Percentiles rank a stretch among this genome's conserved stretches.
Conservation (phyloP, 2,329 filamentous ascomycete genomes). For the Neobulgaria alba region DNA sequence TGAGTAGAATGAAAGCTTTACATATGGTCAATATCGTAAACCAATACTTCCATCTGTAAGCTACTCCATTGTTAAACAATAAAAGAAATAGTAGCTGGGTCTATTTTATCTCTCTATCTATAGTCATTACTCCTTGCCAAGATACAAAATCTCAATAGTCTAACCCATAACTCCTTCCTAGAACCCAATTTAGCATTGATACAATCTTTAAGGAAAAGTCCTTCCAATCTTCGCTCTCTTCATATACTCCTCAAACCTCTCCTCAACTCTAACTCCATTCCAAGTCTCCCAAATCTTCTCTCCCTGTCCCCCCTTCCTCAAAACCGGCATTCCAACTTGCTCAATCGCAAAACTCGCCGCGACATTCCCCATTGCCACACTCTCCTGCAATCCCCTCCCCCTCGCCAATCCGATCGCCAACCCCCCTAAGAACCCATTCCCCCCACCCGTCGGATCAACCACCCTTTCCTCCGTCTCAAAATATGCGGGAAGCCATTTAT, state of each 20-base stretch:
- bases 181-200: neutral
- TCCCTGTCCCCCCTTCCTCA: conserved; percentile 35
- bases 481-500: conserved; percentile 73
- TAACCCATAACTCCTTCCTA: neutral
- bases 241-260: conserved; percentile 43
- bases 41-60: too few species aligned
- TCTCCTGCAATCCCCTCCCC: conserved; percentile 55
- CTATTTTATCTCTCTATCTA: neutral
- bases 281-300: conserved; percentile 45
- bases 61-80: too few species aligned
- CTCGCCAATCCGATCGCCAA: conserved; percentile 50
- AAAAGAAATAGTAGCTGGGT: too few species aligned
- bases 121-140: neutral
- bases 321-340: conserved; percentile 72
- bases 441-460: conserved; percentile 88
- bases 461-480: conserved; percentile 45
- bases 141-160: neutral
- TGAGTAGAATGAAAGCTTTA: too few species aligned
- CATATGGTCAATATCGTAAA: too few species aligned
- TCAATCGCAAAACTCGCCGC: conserved; percentile 91
- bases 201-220: neutral
- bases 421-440: conserved; percentile 77
- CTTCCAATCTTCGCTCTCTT: conserved; percentile 1
- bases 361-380: conserved; percentile 69
- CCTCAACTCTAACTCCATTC: conserved; percentile 48